phyloP scores from a whole-genome alignment of 768 basidiomycete genomes.

The Podaxis sp. region DNA sequence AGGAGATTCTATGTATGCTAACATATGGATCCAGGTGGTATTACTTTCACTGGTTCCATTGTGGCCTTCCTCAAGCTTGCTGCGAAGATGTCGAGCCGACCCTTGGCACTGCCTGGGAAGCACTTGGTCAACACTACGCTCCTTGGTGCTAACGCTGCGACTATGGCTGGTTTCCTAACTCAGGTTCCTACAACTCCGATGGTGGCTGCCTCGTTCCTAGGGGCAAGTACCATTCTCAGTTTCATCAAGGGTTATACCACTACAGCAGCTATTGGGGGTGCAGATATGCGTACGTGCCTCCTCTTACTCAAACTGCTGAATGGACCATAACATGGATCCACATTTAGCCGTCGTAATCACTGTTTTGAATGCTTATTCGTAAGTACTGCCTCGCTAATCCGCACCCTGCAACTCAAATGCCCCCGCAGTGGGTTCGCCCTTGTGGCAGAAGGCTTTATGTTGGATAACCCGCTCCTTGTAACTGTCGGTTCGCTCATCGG shows the following conservation, averaged over 20 bases:
- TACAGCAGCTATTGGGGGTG: conserved; percentile 89
- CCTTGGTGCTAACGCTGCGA: conserved; percentile 66
- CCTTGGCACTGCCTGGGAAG: conserved; percentile 70
- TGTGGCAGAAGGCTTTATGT: conserved; percentile 91
- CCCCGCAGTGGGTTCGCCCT: conserved; percentile 69
- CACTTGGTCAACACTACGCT: conserved; percentile 73
- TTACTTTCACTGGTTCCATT: conserved; percentile 88
- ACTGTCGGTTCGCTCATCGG: conserved; percentile 86
- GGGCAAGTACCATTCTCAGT: conserved; percentile 70
- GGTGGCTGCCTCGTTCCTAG: conserved; percentile 76
- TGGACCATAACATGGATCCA: conserved; percentile 10
- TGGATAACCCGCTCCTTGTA: conserved; percentile 81
- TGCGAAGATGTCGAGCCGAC: conserved; percentile 74
- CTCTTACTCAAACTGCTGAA: conserved; percentile 6
- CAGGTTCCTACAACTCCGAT: conserved; percentile 68
- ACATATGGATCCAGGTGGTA: conserved; percentile 47
- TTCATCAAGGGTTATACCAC: conserved; percentile 87
- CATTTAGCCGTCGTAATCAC: conserved; percentile 81
- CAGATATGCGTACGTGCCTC: conserved; percentile 79
- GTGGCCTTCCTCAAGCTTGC: conserved; percentile 89
- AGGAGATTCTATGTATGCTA: not conserved
- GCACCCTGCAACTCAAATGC: not conserved
- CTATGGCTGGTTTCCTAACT: conserved; percentile 77
- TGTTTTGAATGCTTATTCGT: conserved; percentile 86
- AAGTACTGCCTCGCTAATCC: conserved; percentile 17